Conservation (phyloP, 306 rosid species). For the Prunus salicina region DNA sequence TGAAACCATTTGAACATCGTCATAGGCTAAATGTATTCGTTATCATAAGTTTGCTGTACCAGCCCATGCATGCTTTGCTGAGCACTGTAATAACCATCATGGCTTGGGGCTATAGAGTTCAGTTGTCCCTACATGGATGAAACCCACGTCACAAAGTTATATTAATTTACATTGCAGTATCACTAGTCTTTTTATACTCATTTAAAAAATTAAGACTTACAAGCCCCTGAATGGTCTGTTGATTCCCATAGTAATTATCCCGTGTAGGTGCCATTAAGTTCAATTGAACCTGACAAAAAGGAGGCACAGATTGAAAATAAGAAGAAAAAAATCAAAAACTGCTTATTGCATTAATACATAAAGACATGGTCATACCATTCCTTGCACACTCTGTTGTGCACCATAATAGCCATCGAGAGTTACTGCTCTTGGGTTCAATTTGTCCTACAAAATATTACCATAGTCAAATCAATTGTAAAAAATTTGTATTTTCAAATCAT, state of each 20-base stretch:
- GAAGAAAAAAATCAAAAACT: not conserved
- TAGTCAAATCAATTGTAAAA: not conserved
- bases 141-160: conserved; percentile 18
- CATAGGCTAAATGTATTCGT: conserved; percentile 19
- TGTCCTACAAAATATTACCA: conserved; percentile 52
- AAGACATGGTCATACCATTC: conserved; percentile 70
- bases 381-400: conserved; percentile 73
- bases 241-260: conserved; percentile 84
- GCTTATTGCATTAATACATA: conserved; percentile 3
- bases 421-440: conserved; percentile 74
- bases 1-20: conserved; percentile 16
- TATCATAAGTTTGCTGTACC: conserved; percentile 50
- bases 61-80: conserved; percentile 86
- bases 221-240: conserved; percentile 86
- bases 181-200: not conserved
- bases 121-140: conserved; percentile 72
- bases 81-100: conserved; percentile 77
- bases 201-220: conserved; percentile 44
- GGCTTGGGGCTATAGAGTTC: conserved; percentile 83
- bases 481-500: not conserved
- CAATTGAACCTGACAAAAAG: conserved; percentile 52
- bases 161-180: not conserved
- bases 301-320: not conserved
- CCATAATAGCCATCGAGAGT: conserved; percentile 85
- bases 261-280: conserved; percentile 97